These are phyloP conservation scores for Caryopteris hybrid DNA, from an alignment of 305 asterid species.

Conservation along the genomic window DNA sequence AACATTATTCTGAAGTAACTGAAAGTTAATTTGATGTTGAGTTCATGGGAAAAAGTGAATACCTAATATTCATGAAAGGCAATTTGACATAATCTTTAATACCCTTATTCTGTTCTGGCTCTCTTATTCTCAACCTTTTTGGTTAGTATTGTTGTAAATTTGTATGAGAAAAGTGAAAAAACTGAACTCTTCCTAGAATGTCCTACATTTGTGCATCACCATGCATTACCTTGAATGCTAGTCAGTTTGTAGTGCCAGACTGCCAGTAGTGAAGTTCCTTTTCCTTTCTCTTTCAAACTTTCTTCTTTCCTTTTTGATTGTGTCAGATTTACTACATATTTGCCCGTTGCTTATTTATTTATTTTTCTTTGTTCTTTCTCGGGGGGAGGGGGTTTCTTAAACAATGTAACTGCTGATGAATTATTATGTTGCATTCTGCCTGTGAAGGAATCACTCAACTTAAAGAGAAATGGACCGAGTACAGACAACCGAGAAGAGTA, in stretches of 20 bases:
- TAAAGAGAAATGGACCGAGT: slow-evolving; percentile 75
- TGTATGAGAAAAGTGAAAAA: not conserved
- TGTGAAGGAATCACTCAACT: slow-evolving; percentile 60
- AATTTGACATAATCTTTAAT: not conserved
- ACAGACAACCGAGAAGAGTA: slow-evolving; percentile 43
- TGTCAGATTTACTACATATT: not conserved
- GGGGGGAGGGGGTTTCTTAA: not conserved
- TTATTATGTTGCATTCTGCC: slow-evolving; percentile 12
- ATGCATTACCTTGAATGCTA: not conserved
- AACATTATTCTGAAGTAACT: not conserved
- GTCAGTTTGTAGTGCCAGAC: not conserved
- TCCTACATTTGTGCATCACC: not conserved
- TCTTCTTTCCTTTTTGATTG: not conserved
- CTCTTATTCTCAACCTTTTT: not conserved
- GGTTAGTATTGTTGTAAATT: not conserved
- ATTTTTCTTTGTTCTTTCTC: not conserved
- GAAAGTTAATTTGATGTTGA: not conserved
- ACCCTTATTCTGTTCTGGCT: not conserved
- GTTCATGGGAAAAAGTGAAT: not conserved
- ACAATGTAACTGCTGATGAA: slow-evolving; percentile 12
- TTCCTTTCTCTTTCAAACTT: not conserved
- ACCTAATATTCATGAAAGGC: not conserved
- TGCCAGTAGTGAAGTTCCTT: not conserved
- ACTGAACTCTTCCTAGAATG: not conserved
- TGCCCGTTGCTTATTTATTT: not conserved